Evolutionary conservation across 202 grass and related monocot genomes (phyloP).

Genomic region (Schoenoplectus tabernaemontani): DNA sequence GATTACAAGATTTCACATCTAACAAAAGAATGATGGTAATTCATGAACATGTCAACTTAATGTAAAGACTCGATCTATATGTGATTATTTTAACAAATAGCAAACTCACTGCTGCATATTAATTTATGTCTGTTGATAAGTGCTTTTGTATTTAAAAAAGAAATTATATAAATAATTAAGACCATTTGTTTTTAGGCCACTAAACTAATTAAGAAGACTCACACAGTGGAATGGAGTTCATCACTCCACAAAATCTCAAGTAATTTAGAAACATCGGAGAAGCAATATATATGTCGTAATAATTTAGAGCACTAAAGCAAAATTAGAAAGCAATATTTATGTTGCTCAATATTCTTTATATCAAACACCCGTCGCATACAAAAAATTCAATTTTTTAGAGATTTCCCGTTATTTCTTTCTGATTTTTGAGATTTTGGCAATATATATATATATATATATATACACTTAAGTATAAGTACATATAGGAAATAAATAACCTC

Average conservation of each 20-base stretch:
- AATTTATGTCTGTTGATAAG: not conserved
- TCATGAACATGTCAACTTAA: not conserved
- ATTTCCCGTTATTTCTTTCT: no score
- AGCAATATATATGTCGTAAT: not conserved
- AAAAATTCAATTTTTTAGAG: no score
- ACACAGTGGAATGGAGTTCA: no score
- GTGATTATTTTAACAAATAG: not conserved
- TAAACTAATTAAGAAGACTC: not conserved
- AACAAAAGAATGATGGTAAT: not conserved
- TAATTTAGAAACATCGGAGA: not conserved
- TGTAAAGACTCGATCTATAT: not conserved
- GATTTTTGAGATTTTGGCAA: no score
- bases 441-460: no score
- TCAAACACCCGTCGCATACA: no score
- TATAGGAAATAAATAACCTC: no score
- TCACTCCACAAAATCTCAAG: not conserved
- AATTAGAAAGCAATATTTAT: no score
- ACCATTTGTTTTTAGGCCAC: not conserved
- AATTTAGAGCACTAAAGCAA: not conserved
- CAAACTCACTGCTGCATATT: not conserved
- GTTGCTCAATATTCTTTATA: no score
- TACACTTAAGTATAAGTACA: no score
- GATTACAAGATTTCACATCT: not conserved
- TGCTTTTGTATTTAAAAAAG: not conserved
- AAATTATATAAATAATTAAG: not conserved